phyloP scores from a whole-genome alignment of 1,139 yeast genomes.

The Scheffersomyces insectosa region DNA sequence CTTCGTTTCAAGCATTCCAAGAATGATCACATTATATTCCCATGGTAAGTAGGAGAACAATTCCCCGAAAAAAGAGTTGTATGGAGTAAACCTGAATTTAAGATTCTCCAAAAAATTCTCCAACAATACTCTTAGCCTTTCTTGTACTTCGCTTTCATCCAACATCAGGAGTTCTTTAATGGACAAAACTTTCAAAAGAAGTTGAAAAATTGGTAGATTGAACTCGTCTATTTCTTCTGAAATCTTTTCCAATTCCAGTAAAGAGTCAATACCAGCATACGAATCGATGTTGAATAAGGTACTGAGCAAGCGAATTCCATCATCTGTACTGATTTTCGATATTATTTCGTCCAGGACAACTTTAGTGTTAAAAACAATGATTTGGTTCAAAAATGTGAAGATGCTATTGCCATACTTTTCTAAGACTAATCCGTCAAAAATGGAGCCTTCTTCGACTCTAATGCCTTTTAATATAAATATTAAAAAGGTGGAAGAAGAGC shows the following conservation, averaged over 20 bases:
- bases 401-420: conserved; percentile 8
- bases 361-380: conserved; percentile 23
- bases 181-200: conserved; percentile 31
- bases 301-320: conserved; percentile 24
- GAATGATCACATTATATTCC: conserved; percentile 29
- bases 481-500: conserved; percentile 4
- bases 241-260: conserved; percentile 20
- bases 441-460: conserved; percentile 4
- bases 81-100: conserved; percentile 37
- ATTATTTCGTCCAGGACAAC: conserved; percentile 24
- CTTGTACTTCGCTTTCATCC: conserved; percentile 10
- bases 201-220: conserved; percentile 54
- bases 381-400: conserved; percentile 15
- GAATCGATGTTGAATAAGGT: conserved; percentile 10
- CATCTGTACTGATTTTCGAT: conserved; percentile 18
- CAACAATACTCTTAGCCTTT: conserved; percentile 28
- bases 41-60: conserved; percentile 34
- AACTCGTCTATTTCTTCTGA: conserved; percentile 44
- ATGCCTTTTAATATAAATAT: conserved; percentile 13
- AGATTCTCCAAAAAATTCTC: conserved; percentile 43
- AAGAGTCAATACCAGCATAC: conserved; percentile 7
- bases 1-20: conserved; percentile 29
- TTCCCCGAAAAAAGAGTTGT: conserved; percentile 45
- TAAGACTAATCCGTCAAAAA: conserved; percentile 12
- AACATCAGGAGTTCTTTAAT: conserved; percentile 16